phyloP scores from a whole-genome alignment of 2,329 filamentous ascomycete species.

The Cladosporium sp. region DNA sequence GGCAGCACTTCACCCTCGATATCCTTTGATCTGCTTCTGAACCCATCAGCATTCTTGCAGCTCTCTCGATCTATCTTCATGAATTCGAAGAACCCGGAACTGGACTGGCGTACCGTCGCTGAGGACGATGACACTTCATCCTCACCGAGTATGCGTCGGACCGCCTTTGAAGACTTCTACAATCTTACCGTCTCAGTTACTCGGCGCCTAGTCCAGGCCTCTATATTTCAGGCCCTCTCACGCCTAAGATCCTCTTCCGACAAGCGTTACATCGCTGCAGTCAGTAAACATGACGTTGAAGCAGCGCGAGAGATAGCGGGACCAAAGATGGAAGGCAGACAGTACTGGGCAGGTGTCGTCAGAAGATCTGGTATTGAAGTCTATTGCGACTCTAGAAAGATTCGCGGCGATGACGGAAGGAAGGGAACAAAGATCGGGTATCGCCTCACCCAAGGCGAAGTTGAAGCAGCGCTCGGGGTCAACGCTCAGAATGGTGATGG shows the following conservation, averaged over 20 bases:
- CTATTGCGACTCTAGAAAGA: constrained; percentile 29
- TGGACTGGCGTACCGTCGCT: constrained; percentile 63
- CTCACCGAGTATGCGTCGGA: constrained; percentile 66
- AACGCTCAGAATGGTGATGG: not conserved
- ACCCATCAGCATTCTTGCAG: constrained; percentile 55
- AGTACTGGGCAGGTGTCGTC: constrained; percentile 50
- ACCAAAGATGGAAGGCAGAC: constrained; percentile 41
- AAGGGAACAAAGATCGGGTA: constrained; percentile 22
- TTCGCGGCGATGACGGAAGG: constrained; percentile 23
- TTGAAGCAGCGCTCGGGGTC: constrained; percentile 37
- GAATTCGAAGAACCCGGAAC: constrained; percentile 54
- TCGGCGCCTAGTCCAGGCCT: constrained; percentile 62
- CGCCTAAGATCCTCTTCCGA: constrained; percentile 52
- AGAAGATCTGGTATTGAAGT: constrained; percentile 51
- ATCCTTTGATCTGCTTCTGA: constrained; percentile 54
- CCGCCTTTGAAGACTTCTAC: constrained; percentile 72
- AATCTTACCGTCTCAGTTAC: constrained; percentile 63
- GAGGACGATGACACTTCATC: constrained; percentile 37
- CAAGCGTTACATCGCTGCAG: constrained; percentile 19
- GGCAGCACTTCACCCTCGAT: constrained; percentile 20
- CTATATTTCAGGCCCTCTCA: constrained; percentile 65
- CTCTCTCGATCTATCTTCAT: constrained; percentile 69
- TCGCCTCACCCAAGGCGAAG: constrained; percentile 35
- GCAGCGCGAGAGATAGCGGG: constrained; percentile 52
- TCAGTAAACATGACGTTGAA: constrained; percentile 44